Evolutionary conservation across 306 rosid genomes (phyloP), one percentile per base, ranked within the genome.

Genomic region (Oemleria cerasiformis): DNA sequence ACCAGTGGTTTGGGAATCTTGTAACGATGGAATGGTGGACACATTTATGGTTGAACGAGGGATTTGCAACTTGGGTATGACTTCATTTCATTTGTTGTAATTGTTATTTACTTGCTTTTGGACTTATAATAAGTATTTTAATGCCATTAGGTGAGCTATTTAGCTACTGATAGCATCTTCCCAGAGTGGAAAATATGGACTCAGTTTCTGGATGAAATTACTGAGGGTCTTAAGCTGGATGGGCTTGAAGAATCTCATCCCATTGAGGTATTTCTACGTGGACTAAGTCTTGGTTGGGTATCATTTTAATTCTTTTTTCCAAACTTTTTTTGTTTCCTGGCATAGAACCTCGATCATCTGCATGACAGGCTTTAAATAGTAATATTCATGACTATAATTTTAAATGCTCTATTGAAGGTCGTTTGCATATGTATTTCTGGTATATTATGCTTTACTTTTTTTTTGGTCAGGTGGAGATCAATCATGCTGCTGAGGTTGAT

Each of bases 21-120:
- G 98, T 93, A 70, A 93, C 97, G 30, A 90, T 90, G 97, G 98
- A 90, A 81, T 93, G 98, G 98, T 93, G 98, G 98, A 90, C 96
- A 16, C 90, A 93, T 85, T 83, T 93, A 71, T 93, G 98, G 98
- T 78, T 93, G 80, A 93, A 93, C 77, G 98, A 93, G 81, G 98
- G 98, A 34, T 93, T 93, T 74, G 98, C 98, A 43, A 93, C 98
- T 76, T 93, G 98, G 97, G 97, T 93, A 75, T 73, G 75, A 59
- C 79, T 74, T 66, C 36, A 47, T 38, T 80, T 81, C 71, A 58
- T 30, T 66, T 50, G 65, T 56, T 48, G 8, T 13, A 67, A 12
- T 70, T 51, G 40, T 59, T 30, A 30, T 53, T 30, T 25, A 61
- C 47, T 16, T 70, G 68, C 53, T 65, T 64, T 8, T 71, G n/a